A percentile compares a stretch with the other conserved stretches of the same genome.
Conservation (phyloP, 2,329 filamentous ascomycete genomes). For the Hymenoscyphus scutula region DNA sequence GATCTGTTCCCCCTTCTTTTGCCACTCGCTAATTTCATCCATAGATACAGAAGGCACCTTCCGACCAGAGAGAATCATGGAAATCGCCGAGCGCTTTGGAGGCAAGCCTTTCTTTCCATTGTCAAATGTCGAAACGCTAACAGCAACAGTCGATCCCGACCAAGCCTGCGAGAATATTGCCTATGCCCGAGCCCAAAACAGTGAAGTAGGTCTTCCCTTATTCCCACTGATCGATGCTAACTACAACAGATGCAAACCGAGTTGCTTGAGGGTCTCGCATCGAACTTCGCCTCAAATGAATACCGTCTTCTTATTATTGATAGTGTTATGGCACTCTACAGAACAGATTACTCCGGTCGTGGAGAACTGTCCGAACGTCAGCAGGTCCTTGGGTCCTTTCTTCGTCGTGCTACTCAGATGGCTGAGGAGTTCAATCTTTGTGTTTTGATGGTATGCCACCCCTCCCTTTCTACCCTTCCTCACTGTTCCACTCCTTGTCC, state of each 20-base stretch:
- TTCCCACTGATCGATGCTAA: too few relatives aligned
- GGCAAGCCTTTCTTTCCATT: conserved; percentile 29
- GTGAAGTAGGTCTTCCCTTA: conserved; percentile 44
- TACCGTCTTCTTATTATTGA: conserved; percentile 67
- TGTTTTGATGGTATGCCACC: conserved; percentile 52
- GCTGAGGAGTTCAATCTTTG: conserved; percentile 70
- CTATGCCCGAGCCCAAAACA: conserved; percentile 63
- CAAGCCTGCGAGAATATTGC: conserved; percentile 65
- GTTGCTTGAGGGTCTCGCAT: conserved; percentile 57
- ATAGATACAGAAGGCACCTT: conserved; percentile 62
- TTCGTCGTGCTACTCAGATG: conserved; percentile 62
- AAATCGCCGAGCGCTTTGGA: conserved; percentile 66
- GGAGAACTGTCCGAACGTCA: conserved; percentile 67
- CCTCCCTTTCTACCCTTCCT: too few relatives aligned
- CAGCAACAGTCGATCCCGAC: conserved; percentile 49
- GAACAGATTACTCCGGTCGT: conserved; percentile 64
- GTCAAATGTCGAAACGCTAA: conserved; percentile 15
- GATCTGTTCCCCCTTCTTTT: neutral
- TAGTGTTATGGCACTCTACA: conserved; percentile 68
- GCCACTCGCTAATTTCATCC: conserved; percentile 8
- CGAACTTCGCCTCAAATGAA: conserved; percentile 60
- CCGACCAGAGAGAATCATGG: conserved; percentile 62
- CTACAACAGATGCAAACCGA: conserved; percentile 55
- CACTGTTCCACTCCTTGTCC: too few relatives aligned
- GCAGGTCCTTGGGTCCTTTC: conserved; percentile 64